These are phyloP conservation scores for Litsea cubeba DNA, from an alignment of 164 flowering plant species.

Conservation along the genomic window DNA sequence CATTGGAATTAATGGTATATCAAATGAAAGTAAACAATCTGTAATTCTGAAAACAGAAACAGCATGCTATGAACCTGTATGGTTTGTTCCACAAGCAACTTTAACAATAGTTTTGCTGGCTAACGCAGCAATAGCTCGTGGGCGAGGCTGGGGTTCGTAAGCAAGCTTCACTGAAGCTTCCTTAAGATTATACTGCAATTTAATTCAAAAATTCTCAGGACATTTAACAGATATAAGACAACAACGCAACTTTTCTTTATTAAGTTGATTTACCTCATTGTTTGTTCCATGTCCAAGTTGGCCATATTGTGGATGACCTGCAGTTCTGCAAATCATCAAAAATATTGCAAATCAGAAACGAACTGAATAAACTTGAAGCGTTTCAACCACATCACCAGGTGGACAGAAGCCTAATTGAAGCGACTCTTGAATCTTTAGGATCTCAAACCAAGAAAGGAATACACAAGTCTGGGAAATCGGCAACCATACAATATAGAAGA, in stretches of 20 bases:
- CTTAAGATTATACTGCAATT: constrained; percentile 85
- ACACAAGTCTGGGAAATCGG: constrained; percentile 8
- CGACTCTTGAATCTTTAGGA: neutral
- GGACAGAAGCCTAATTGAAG: neutral
- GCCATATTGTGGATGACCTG: constrained; percentile 97
- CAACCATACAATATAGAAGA: constrained; percentile 89
- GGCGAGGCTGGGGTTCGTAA: constrained; percentile 93
- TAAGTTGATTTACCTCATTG: constrained; percentile 68
- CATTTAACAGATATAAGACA: constrained; percentile 3
- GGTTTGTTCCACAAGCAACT: constrained; percentile 97
- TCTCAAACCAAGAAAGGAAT: neutral
- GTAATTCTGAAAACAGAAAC: neutral
- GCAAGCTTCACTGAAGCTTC: constrained; percentile 93
- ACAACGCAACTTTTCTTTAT: neutral
- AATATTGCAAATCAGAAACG: constrained; percentile 11
- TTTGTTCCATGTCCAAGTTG: constrained; percentile 99
- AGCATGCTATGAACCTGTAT: constrained; percentile 59
- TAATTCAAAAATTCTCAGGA: neutral
- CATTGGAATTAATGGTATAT: neutral
- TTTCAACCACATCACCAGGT: neutral
- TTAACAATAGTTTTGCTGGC: constrained; percentile 74
- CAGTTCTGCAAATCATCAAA: constrained; percentile 63
- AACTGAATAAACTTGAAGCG: neutral
- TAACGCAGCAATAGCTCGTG: constrained; percentile 76
- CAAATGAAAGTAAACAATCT: neutral